Base-by-base conservation (phyloP, 129 eudicot genomes). In the Centaurea solstitialis region DNA sequence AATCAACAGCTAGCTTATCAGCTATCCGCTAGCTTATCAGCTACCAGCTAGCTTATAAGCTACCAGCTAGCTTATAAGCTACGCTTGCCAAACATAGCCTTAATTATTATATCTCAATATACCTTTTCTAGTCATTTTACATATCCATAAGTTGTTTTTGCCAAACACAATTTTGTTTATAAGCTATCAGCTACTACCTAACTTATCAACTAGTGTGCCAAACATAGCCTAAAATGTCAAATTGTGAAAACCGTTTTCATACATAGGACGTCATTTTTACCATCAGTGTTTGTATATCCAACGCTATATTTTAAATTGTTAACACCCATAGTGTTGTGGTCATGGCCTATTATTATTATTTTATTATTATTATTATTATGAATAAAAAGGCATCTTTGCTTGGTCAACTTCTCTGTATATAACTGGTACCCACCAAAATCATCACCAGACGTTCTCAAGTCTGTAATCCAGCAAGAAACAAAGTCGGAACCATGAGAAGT, bases 361-460 rank as follows among this genome's bases (percentile, higher is more conserved):
- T 68, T 11, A 30, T 68, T 70, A 7, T 70, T 70, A 4, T 70
- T 70, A 7, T 64, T 18, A 64, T 20, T 3, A 74, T 13, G 6
- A 47, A 47, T 50, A 47, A 45, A 33, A 9, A 57, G 3, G 30
- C 5, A 22, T 9, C 30, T 7, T 64, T 64, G 68, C 28, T 18
- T 80, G 39, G 84, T 80, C 73, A 73, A 73, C 7, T 11, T 73
- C 18, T 33, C 82, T 22, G 21, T 83, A 71, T 70, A 83, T 77
- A 71, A 7, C 9, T 38, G 5, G 28, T 22, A 41, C 37, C 76
- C 68, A 57, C 23, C 71, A 37, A 81, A 76, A 35, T 81, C 59
- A 33, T 23, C 70, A 68, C 35, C 72, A 47, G 21, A 53, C 70
- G 75, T 81, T 68, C 43, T 11, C 23, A 15, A 45, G 38, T 61